Percentiles rank a stretch among this genome's conserved stretches.
Conservation (phyloP, 148 eudicot genomes). For the Heliamphora exappendiculata region DNA sequence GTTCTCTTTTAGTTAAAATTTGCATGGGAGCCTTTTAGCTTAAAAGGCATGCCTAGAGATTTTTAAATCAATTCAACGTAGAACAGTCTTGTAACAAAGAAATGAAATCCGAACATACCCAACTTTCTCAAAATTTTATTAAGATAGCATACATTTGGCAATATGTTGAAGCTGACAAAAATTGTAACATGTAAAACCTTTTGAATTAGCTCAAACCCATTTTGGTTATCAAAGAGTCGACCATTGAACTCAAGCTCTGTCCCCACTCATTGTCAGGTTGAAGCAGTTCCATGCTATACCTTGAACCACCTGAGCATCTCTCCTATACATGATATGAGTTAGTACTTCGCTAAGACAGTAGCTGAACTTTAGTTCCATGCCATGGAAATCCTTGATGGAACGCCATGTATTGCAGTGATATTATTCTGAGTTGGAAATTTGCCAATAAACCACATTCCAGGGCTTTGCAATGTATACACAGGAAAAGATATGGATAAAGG, state of each 20-base stretch:
- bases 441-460: neutral
- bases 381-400: neutral
- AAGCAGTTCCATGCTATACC: constrained; percentile 1
- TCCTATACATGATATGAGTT: neutral
- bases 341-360: neutral
- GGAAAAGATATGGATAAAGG: neutral
- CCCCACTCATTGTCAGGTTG: neutral
- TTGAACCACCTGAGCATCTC: neutral
- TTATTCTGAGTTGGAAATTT: neutral
- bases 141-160: neutral
- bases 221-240: neutral
- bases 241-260: neutral
- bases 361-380: neutral
- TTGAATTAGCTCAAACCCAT: neutral
- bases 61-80: too few relatives aligned
- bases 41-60: neutral
- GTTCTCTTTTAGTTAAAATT: neutral
- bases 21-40: neutral
- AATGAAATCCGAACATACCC: neutral
- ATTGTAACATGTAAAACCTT: neutral
- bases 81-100: neutral
- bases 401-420: too few relatives aligned
- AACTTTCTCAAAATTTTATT: neutral
- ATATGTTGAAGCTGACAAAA: neutral
- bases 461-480: neutral